A percentile compares a stretch with the other conserved stretches of the same genome.
These are phyloP conservation scores for Sesbania bispinosa DNA, from an alignment of 306 rosid species.

Conservation along the genomic window DNA sequence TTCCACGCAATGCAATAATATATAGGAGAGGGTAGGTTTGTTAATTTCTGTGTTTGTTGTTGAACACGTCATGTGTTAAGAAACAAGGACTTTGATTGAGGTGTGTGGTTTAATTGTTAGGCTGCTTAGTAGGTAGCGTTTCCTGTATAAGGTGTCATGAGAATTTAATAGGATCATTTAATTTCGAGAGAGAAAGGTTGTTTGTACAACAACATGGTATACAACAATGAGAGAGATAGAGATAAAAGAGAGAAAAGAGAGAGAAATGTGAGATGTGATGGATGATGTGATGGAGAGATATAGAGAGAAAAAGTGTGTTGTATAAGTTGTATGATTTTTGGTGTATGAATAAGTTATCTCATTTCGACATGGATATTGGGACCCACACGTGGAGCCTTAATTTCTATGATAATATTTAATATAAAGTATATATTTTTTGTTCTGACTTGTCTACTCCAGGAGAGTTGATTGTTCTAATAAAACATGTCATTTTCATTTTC, in stretches of 20 bases:
- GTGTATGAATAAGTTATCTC: too few relatives aligned
- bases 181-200: too few relatives aligned
- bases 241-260: too few relatives aligned
- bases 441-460: neutral
- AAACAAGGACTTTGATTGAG: slow-evolving; percentile 10
- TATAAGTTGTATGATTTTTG: too few relatives aligned
- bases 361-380: slow-evolving; percentile 14
- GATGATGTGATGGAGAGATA: too few relatives aligned
- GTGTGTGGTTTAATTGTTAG: slow-evolving; percentile 2
- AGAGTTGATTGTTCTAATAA: neutral
- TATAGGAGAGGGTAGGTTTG: neutral
- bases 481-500: neutral
- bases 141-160: neutral
- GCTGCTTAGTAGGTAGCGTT: slow-evolving; percentile 4
- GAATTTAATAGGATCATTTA: slow-evolving; percentile 31
- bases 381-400: slow-evolving; percentile 1
- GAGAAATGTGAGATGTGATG: too few relatives aligned
- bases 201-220: too few relatives aligned
- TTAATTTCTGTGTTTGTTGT: neutral
- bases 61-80: slow-evolving; percentile 24
- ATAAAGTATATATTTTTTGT: too few relatives aligned
- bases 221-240: too few relatives aligned
- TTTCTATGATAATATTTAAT: too few relatives aligned
- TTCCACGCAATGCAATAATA: slow-evolving; percentile 41
- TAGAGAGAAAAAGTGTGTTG: too few relatives aligned